phyloP scores from a whole-genome alignment of 2,329 filamentous ascomycete species.

The Truncatella angustata region DNA sequence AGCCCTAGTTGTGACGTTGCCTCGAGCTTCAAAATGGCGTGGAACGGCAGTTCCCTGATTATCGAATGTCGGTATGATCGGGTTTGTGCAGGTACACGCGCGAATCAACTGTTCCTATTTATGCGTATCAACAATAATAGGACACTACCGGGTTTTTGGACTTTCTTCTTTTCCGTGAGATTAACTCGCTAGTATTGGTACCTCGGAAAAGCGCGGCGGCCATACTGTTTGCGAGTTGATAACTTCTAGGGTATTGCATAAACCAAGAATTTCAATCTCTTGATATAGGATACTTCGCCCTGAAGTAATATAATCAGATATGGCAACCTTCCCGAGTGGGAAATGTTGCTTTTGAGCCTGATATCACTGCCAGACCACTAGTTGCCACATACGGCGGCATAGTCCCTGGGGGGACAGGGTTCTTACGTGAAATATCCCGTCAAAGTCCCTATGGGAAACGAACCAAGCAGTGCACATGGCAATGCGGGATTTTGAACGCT shows the following conservation, averaged over 20 bases:
- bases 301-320: background rate
- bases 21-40: no score
- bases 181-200: no score
- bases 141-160: no score
- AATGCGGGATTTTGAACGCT: background rate
- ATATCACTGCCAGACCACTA: background rate
- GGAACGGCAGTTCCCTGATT: slow-evolving; percentile 18
- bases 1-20: slow-evolving; percentile 21
- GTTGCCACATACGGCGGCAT: background rate
- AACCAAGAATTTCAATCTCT: no score
- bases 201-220: no score
- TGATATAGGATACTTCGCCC: background rate
- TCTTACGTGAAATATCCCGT: background rate
- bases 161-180: no score
- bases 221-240: no score
- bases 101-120: slow-evolving; percentile 8
- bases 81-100: slow-evolving; percentile 10
- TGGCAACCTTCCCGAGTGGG: slow-evolving; percentile 8
- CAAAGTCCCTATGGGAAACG: background rate
- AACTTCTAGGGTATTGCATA: no score
- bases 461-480: background rate
- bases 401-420: background rate
- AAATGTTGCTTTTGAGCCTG: slow-evolving; percentile 1
- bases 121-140: slow-evolving; percentile 11
- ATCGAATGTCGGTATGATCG: background rate